These are phyloP conservation scores for Scedosporium aurantiacum DNA, from an alignment of 2,329 filamentous ascomycete species.

Conservation along the genomic window DNA sequence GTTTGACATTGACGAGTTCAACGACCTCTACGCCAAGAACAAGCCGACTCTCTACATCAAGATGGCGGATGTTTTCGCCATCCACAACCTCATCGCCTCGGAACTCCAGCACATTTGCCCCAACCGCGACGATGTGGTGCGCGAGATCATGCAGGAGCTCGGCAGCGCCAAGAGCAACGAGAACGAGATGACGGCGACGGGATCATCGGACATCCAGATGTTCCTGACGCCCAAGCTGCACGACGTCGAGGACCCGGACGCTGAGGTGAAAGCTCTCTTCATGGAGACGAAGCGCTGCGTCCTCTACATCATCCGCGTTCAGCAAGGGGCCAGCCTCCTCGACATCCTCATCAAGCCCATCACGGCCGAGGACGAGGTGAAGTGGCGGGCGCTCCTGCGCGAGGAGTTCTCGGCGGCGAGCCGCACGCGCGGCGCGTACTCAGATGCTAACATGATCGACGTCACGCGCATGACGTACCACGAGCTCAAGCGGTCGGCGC, in stretches of 20 bases:
- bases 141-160: slow-evolving; percentile 85
- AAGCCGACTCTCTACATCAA: slow-evolving; percentile 99
- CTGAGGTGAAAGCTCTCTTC: slow-evolving; percentile 81
- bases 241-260: slow-evolving; percentile 84
- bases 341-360: slow-evolving; percentile 92
- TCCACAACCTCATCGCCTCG: slow-evolving; percentile 75
- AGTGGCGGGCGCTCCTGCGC: slow-evolving; percentile 69
- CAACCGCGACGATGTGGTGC: slow-evolving; percentile 75
- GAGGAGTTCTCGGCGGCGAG: slow-evolving; percentile 67
- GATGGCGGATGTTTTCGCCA: slow-evolving; percentile 92
- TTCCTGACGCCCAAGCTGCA: slow-evolving; percentile 83
- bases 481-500: slow-evolving; percentile 81
- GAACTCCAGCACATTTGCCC: slow-evolving; percentile 72
- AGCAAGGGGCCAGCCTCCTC: slow-evolving; percentile 82
- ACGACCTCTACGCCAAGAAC: slow-evolving; percentile 90
- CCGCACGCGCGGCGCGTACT: slow-evolving; percentile 72
- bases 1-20: slow-evolving; percentile 98
- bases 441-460: slow-evolving; percentile 79
- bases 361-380: slow-evolving; percentile 72
- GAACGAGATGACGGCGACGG: slow-evolving; percentile 78
- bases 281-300: slow-evolving; percentile 98
- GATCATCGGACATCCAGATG: slow-evolving; percentile 73
- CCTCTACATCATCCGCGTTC: slow-evolving; percentile 93
- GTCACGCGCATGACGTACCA: slow-evolving; percentile 82
- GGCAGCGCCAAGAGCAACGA: slow-evolving; percentile 96